These are phyloP conservation scores for Fibroporia radiculosa DNA, from an alignment of 768 basidiomycete genomes.

Conservation along the genomic window DNA sequence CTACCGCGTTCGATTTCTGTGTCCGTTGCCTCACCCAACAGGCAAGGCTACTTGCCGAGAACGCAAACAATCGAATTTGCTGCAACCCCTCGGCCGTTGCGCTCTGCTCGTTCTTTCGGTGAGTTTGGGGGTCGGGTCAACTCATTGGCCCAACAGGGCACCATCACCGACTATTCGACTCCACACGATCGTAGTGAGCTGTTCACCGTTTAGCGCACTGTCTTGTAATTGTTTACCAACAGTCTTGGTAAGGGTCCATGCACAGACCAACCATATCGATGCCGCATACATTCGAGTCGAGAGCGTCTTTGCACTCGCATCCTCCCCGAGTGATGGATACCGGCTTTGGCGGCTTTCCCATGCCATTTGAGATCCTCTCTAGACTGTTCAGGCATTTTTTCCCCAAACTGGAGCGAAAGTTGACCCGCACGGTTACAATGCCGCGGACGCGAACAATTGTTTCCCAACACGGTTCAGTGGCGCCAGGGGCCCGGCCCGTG, in stretches of 20 bases:
- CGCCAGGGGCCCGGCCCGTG: constrained; percentile 42
- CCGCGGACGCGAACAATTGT: constrained; percentile 60
- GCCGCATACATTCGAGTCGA: constrained; percentile 9
- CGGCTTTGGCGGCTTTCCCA: constrained; percentile 70
- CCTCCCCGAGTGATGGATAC: constrained; percentile 29
- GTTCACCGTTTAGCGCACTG: no score
- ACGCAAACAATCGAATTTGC: constrained; percentile 50
- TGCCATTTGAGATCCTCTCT: constrained; percentile 50
- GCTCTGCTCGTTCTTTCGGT: not conserved
- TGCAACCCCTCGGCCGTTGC: constrained; percentile 19
- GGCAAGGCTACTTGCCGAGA: constrained; percentile 22
- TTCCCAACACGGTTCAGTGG: constrained; percentile 28
- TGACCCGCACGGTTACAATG: constrained; percentile 70
- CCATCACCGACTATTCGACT: not conserved
- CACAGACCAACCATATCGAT: constrained; percentile 10
- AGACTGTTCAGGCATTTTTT: constrained; percentile 48
- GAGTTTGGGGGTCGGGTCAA: not conserved
- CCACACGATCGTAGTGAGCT: constrained; percentile 18
- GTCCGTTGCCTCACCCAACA: not conserved
- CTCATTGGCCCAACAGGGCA: not conserved
- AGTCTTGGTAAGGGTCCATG: constrained; percentile 6
- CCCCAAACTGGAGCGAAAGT: constrained; percentile 47
- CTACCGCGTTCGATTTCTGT: not conserved
- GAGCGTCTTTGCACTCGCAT: constrained; percentile 11
- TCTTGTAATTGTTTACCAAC: no score